Conservation (phyloP, 2,329 filamentous ascomycete genomes). For the Neofusicoccum kwambonambiense region DNA sequence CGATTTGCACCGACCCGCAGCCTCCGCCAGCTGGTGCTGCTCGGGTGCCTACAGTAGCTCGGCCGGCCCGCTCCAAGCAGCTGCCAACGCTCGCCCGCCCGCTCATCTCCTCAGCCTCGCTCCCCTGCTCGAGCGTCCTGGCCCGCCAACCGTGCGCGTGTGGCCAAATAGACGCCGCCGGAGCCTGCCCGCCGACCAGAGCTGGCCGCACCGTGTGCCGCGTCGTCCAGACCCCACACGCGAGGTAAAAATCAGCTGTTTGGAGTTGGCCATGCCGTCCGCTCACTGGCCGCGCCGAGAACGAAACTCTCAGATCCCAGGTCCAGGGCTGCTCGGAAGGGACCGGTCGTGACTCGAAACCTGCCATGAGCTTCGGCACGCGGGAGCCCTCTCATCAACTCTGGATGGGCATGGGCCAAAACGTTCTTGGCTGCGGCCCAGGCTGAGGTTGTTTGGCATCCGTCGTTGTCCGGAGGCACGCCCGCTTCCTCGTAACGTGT, state of each 20-base stretch:
- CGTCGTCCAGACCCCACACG: constrained; percentile 6
- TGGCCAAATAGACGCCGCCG: constrained; percentile 1
- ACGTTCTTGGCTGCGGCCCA: background rate
- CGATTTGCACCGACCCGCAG: background rate
- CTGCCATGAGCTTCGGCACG: background rate
- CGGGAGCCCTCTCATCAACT: background rate
- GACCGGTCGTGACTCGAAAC: constrained; percentile 9
- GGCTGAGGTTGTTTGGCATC: background rate
- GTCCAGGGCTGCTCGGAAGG: constrained; percentile 1
- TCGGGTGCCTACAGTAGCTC: constrained; percentile 8
- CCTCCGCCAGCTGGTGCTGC: background rate
- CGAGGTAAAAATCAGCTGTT: constrained; percentile 14
- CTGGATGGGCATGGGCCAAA: background rate
- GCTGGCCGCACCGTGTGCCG: background rate
- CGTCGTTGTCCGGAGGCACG: constrained; percentile 8
- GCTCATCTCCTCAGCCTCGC: background rate
- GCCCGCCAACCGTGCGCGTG: background rate
- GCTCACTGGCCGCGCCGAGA: background rate
- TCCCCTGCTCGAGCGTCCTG: background rate
- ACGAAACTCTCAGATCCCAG: background rate
- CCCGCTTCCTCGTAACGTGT: background rate
- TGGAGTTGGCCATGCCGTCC: background rate
- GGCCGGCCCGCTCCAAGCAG: background rate
- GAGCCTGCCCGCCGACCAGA: background rate
- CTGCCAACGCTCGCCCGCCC: background rate